A percentile compares a stretch with the other conserved stretches of the same genome.
Evolutionary conservation across 345 rosid species (phyloP).

Genomic region (Pelargonium nanum): DNA sequence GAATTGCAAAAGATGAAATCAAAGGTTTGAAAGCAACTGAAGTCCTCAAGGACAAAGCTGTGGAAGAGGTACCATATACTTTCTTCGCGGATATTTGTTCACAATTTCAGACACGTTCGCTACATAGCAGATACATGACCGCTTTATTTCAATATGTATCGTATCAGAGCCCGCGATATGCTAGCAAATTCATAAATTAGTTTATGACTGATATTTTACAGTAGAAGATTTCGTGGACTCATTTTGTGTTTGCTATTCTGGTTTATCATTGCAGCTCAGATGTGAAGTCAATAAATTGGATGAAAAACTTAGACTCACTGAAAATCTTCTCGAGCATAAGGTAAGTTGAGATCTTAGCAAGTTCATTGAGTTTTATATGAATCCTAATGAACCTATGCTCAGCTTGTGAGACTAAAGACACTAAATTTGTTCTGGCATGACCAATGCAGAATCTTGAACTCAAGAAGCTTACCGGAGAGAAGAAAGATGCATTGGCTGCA

Average conservation of each 20-base stretch:
- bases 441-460: conserved; percentile 59
- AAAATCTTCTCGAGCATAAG: conserved; percentile 54
- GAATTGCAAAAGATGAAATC: conserved; percentile 46
- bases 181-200: neutral
- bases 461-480: conserved; percentile 49
- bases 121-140: neutral
- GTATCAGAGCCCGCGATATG: too few relatives aligned
- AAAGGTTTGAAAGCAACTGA: conserved; percentile 61
- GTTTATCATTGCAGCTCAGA: conserved; percentile 37
- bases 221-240: neutral
- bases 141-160: too few relatives aligned
- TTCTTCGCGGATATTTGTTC: neutral
- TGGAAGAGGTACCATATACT: conserved; percentile 42
- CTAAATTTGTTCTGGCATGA: conserved; percentile 5
- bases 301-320: conserved; percentile 36
- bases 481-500: conserved; percentile 80
- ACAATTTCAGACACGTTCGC: neutral
- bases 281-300: conserved; percentile 40
- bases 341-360: conserved; percentile 49
- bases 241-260: neutral
- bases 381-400: neutral
- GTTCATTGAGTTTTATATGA: neutral
- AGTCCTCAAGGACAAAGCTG: conserved; percentile 54
- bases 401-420: conserved; percentile 2
- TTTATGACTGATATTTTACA: neutral